Percentiles rank a stretch among this genome's conserved stretches.
Conservation (phyloP, 2,329 filamentous ascomycete genomes). For the Aspergillus neotritici region DNA sequence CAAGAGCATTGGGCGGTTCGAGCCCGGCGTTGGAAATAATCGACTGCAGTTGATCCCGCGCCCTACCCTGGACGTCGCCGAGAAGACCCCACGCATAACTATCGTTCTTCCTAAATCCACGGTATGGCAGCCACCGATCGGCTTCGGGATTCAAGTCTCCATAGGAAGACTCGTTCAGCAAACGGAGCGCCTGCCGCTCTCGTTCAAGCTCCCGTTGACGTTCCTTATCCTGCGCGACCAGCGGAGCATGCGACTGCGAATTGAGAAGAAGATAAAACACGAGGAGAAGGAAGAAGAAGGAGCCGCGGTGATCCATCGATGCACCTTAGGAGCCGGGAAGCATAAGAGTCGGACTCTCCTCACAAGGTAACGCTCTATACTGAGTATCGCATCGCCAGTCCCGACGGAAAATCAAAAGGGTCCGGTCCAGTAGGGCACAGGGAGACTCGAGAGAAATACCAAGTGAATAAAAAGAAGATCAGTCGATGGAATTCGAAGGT, state of each 20-base stretch:
- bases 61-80: constrained; percentile 58
- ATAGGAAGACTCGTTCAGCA: constrained; percentile 48
- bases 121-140: constrained; percentile 60
- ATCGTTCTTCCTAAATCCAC: constrained; percentile 69
- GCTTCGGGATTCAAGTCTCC: constrained; percentile 46
- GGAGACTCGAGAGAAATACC: neutral
- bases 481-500: neutral
- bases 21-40: constrained; percentile 30
- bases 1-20: constrained; percentile 23
- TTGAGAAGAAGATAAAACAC: constrained; percentile 51
- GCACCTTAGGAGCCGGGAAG: constrained; percentile 22
- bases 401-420: too few relatives aligned
- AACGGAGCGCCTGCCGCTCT: constrained; percentile 47
- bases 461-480: neutral
- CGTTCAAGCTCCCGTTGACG: constrained; percentile 46
- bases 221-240: constrained; percentile 38
- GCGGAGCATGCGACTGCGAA: constrained; percentile 40
- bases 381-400: constrained; percentile 24
- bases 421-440: neutral
- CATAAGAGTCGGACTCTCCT: constrained; percentile 17
- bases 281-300: constrained; percentile 46
- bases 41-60: constrained; percentile 49
- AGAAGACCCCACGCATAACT: constrained; percentile 74
- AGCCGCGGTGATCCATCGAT: constrained; percentile 46
- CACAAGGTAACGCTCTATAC: constrained; percentile 14